Base-by-base conservation (phyloP, 1,139 yeast genomes). In the Wickerhamiella pararugosa region DNA sequence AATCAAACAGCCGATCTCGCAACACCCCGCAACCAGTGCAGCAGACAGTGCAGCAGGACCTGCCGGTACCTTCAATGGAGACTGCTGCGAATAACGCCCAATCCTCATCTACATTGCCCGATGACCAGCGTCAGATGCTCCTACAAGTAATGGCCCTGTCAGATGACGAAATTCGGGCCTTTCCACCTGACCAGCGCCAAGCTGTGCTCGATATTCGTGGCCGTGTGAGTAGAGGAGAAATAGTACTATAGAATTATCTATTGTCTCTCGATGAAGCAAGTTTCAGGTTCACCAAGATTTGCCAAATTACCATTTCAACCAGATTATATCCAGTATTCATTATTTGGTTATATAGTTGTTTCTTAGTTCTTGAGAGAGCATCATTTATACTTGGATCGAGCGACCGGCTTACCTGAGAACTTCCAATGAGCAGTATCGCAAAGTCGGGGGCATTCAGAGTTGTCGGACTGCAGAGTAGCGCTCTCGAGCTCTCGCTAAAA, bases 161-260 rank as follows among this genome's bases (percentile, higher is more conserved):
- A 5, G 83, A 78, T 21, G 75, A 71, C 4, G 90, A 84, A 43
- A 63, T 84, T 8, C 62, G 63, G 3, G 64, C 62, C 3, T 65
- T 83, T 37, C 82, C 83, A 7, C 74, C 69, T 6, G 75, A 71
- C 29, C 83, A 81, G 57, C 57, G 57, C 32, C 48, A 48, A 7
- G 60, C 59, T 1, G 53, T 61, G 9, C 39, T 47, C 2, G 49
- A 47, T 5, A 47, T 60, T 25, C 48, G 60, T 3, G 50, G 49
- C n/a, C 50, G 53, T 34, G 60, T 60, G 9, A 45, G 42, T 38
- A 32, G 52, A 5, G 62, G 63, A 6, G 59, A 56, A 44, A 50
- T 56, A 25, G 33, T 21, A 5, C 25, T 36, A 10, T 36, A 35
- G 11, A 7, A 21, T 10, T 9, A 7, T 32, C 4, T 34, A n/a